Conservation (phyloP, 371 early-diverging fungal species). For the Mitosporidium daphniae region DNA sequence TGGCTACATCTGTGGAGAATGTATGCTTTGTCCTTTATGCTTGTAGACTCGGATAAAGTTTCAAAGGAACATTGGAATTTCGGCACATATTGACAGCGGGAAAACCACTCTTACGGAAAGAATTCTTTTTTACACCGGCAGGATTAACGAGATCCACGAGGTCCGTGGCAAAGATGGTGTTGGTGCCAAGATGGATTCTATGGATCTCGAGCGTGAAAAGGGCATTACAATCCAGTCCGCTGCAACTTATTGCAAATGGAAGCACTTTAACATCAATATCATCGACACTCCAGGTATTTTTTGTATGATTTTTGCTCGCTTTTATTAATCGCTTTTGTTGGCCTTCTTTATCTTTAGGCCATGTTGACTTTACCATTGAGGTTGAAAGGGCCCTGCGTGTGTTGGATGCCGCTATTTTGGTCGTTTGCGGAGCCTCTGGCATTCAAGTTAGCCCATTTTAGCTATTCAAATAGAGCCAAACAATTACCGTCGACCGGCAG, state of each 20-base stretch:
- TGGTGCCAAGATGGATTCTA: slow-evolving; percentile 61
- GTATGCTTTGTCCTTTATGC: too few relatives aligned
- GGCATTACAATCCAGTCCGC: slow-evolving; percentile 80
- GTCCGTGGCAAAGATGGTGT: slow-evolving; percentile 74
- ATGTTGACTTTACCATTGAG: slow-evolving; percentile 75
- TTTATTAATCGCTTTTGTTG: too few relatives aligned
- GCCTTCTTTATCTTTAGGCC: too few relatives aligned
- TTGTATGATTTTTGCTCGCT: too few relatives aligned
- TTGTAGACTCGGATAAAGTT: too few relatives aligned
- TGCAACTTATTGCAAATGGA: slow-evolving; percentile 64
- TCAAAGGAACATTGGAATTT: slow-evolving; percentile 63
- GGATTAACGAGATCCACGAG: slow-evolving; percentile 40
- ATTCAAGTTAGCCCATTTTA: too few relatives aligned
- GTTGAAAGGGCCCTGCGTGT: slow-evolving; percentile 62
- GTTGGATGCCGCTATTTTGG: slow-evolving; percentile 55
- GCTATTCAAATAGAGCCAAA: too few relatives aligned
- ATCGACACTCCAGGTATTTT: slow-evolving; percentile 89
- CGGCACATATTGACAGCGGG: slow-evolving; percentile 87
- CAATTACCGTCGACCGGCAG: too few relatives aligned
- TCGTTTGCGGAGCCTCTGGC: too few relatives aligned
- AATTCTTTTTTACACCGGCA: slow-evolving; percentile 69
- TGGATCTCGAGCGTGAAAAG: slow-evolving; percentile 45
- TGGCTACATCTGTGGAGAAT: too few relatives aligned
- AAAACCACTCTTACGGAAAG: slow-evolving; percentile 85
- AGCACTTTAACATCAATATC: slow-evolving; percentile 32